phyloP scores from a whole-genome alignment of 2,329 filamentous ascomycete genomes.

The Hymenoscyphus albidus region DNA sequence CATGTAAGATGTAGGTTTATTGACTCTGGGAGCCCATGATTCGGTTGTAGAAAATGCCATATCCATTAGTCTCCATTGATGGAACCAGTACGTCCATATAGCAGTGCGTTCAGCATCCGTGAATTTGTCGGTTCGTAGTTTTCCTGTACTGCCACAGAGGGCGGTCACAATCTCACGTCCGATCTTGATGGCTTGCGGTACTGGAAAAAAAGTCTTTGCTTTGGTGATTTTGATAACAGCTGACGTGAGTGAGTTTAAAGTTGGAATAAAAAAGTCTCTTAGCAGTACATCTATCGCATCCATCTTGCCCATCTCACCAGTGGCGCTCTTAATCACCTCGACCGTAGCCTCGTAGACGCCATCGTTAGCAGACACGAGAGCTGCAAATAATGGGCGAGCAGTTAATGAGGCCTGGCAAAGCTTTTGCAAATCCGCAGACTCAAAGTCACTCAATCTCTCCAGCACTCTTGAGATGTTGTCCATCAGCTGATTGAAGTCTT shows the following conservation, averaged over 20 bases:
- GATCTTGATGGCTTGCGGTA: slow-evolving; percentile 54
- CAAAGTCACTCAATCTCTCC: slow-evolving; percentile 74
- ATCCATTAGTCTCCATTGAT: slow-evolving; percentile 76
- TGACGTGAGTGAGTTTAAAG: slow-evolving; percentile 44
- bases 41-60: slow-evolving; percentile 82
- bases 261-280: slow-evolving; percentile 42
- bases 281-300: slow-evolving; percentile 49
- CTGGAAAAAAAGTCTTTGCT: slow-evolving; percentile 51
- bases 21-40: slow-evolving; percentile 66
- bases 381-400: slow-evolving; percentile 70
- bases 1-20: slow-evolving; percentile 59
- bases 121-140: slow-evolving; percentile 36
- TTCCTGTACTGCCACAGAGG: slow-evolving; percentile 54
- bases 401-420: slow-evolving; percentile 66
- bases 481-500: slow-evolving; percentile 59
- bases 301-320: slow-evolving; percentile 55
- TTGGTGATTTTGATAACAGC: slow-evolving; percentile 42
- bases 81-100: slow-evolving; percentile 68
- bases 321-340: slow-evolving; percentile 78
- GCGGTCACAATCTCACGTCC: slow-evolving; percentile 54
- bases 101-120: slow-evolving; percentile 41
- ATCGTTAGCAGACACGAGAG: slow-evolving; percentile 77
- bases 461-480: slow-evolving; percentile 68
- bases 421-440: slow-evolving; percentile 60
- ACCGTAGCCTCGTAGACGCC: slow-evolving; percentile 76